Conservation (phyloP, 495 filamentous ascomycete species). For the Trichoderma asperelloides region DNA sequence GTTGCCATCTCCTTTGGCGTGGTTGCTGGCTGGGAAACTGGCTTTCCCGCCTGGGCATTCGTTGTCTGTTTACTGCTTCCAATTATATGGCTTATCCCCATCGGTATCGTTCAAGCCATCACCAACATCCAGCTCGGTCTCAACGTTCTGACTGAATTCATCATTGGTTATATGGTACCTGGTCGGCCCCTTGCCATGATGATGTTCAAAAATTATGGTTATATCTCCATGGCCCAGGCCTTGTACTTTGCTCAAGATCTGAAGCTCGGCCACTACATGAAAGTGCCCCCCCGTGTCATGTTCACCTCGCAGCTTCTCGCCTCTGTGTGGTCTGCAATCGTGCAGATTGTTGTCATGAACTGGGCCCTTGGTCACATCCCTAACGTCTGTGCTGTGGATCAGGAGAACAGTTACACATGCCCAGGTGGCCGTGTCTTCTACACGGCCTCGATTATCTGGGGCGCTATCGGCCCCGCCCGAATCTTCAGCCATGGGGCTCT, state of each 20-base stretch:
- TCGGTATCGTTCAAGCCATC: slow-evolving; percentile 53
- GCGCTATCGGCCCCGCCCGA: slow-evolving; percentile 41
- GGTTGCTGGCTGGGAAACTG: slow-evolving; percentile 55
- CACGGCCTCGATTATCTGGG: slow-evolving; percentile 47
- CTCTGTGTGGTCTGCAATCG: slow-evolving; percentile 53
- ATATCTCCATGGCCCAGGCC: slow-evolving; percentile 44
- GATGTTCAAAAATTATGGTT: slow-evolving; percentile 68
- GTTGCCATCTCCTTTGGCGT: slow-evolving; percentile 44
- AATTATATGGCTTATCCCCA: slow-evolving; percentile 44
- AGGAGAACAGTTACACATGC: slow-evolving; percentile 52
- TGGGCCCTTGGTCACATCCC: slow-evolving; percentile 55
- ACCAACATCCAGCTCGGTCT: slow-evolving; percentile 60
- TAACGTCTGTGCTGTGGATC: slow-evolving; percentile 48
- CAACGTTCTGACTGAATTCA: slow-evolving; percentile 61
- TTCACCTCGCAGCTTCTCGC: slow-evolving; percentile 59
- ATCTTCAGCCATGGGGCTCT: slow-evolving; percentile 54
- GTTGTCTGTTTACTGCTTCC: slow-evolving; percentile 50
- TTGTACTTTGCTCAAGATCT: slow-evolving; percentile 37
- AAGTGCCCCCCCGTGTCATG: slow-evolving; percentile 54
- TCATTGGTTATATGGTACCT: slow-evolving; percentile 60
- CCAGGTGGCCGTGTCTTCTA: slow-evolving; percentile 58
- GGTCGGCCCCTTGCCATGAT: slow-evolving; percentile 59
- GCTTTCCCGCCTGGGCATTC: slow-evolving; percentile 57
- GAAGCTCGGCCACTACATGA: slow-evolving; percentile 63
- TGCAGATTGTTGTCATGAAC: slow-evolving; percentile 58